Base-by-base conservation (phyloP, 495 filamentous ascomycete species). In the Penicillium bialowiezense region DNA sequence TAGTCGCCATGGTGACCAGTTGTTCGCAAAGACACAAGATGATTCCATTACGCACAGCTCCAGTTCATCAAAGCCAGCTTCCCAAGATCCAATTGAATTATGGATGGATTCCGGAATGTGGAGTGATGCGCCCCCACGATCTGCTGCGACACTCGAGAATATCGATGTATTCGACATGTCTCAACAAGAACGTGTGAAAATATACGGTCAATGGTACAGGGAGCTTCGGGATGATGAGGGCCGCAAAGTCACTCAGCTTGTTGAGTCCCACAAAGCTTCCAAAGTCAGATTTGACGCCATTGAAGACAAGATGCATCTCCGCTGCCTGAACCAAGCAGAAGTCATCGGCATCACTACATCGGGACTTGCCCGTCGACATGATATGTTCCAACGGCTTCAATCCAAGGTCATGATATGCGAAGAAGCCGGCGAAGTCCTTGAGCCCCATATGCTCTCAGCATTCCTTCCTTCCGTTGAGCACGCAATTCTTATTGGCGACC, bases 301-400 rank as follows among this genome's bases (percentile, higher is more conserved):
- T 3, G 33, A 63, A 10, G 55, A 68, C 28, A 70, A 76, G 41
- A 23, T 62, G 6, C 62, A 74, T 35, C 48, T 71, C 15, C 62
- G 70, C 3, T 69, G 63, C 36, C 59, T 76, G 12, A 17, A 36
- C 4, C 31, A 41, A 1, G 72, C 68, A 0, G 64, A 89, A 37
- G 69, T 95, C n/a, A 81, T 95, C 41, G 86, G 87, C 0, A 71
- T 87, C 1, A 93, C 88, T 0, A 90, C 90, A 1, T 81, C 84
- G 0, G 88, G 89, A 0, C 66, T 93, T 4, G 88, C 88, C 7
- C 70, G 75, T 12, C 84, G 87, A 37, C 58, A 89, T 1, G 67
- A 79, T 2, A 63, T 87, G 40, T 76, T 95, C 1, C 74, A 75
- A 26, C 72, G 74, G 13, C 46, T 92, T 3, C 58, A 66, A 19